Evolutionary conservation across 306 rosid species (phyloP).

Genomic region (Calophaca sinica): DNA sequence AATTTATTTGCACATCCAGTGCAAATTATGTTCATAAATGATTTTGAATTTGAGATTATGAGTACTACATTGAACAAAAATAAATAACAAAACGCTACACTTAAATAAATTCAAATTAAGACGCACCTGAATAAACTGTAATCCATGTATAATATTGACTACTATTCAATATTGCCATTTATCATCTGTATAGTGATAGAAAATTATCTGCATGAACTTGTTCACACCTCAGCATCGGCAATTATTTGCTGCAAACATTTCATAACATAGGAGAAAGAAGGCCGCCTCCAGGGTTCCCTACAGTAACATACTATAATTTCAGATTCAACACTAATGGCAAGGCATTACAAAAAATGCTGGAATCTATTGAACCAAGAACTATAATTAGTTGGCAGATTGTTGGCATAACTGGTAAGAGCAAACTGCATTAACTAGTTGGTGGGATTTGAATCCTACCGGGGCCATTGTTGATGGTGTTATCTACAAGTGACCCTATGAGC

Average conservation of each 20-base stretch:
- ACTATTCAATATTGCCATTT: constrained; percentile 25
- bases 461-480: constrained; percentile 2
- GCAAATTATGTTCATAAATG: constrained; percentile 23
- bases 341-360: background rate
- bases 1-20: constrained; percentile 4
- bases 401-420: constrained; percentile 1
- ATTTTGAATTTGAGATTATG: constrained; percentile 6
- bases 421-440: background rate
- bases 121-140: constrained; percentile 37
- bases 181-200: constrained; percentile 44
- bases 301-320: constrained; percentile 45
- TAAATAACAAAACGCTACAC: constrained; percentile 29
- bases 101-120: constrained; percentile 31
- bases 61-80: constrained; percentile 16
- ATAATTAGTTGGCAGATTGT: constrained; percentile 2
- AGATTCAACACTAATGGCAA: constrained; percentile 29
- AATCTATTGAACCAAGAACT: constrained; percentile 6
- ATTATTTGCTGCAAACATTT: constrained; percentile 75
- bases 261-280: constrained; percentile 79
- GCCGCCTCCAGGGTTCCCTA: constrained; percentile 84
- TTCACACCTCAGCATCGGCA: constrained; percentile 48
- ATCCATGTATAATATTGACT: background rate
- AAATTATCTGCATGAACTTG: constrained; percentile 52
- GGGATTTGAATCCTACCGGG: background rate
- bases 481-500: background rate